Conservation (phyloP, 805 yeast species). For the Wickerhamiella cacticola region DNA sequence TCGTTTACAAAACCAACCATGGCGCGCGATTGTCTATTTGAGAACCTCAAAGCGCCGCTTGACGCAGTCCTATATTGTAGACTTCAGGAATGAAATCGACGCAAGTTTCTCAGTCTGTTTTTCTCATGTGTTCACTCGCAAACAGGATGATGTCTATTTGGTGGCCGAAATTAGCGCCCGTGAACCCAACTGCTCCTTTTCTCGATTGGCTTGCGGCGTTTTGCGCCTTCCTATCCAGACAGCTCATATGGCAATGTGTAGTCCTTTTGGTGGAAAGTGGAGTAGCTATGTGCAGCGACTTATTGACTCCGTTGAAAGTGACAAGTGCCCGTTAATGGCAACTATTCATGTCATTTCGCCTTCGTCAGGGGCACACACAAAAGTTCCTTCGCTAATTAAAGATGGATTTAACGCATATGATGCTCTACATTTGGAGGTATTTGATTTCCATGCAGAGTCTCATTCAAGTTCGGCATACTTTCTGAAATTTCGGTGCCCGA, state of each 20-base stretch:
- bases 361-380: background rate
- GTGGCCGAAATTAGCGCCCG: background rate
- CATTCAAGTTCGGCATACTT: background rate
- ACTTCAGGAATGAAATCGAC: background rate
- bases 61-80: background rate
- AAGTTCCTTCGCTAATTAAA: background rate
- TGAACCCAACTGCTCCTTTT: background rate
- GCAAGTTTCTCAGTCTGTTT: background rate
- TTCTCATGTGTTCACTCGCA: background rate
- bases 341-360: background rate
- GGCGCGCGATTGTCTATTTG: constrained; percentile 3
- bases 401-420: constrained; percentile 4
- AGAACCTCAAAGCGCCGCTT: background rate
- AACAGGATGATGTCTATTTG: background rate
- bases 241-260: background rate
- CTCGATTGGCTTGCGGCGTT: background rate
- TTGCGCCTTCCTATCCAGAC: background rate
- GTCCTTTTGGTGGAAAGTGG: background rate
- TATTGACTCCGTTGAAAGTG: background rate
- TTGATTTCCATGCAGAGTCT: background rate
- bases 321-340: background rate
- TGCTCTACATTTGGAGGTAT: background rate
- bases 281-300: background rate
- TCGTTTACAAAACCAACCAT: background rate
- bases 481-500: background rate